Evolutionary conservation across 768 basidiomycete species (phyloP).

Genomic region (Russula virescens): DNA sequence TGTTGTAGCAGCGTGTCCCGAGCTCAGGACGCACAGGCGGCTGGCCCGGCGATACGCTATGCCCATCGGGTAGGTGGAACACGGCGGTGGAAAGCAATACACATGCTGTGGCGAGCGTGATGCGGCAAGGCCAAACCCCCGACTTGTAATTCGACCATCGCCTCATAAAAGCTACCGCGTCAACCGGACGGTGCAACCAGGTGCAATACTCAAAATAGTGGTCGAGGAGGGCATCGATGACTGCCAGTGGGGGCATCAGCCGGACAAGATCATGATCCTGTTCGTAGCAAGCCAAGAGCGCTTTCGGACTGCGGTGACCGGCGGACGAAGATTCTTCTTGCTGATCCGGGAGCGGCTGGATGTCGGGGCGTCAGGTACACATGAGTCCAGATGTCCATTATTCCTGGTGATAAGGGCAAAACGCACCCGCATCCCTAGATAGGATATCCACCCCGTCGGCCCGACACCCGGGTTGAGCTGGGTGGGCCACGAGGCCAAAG

Average conservation of each 20-base stretch:
- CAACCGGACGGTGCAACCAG: constrained; percentile 18
- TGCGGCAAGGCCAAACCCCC: constrained; percentile 20
- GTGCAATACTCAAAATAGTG: constrained; percentile 24
- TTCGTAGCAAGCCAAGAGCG: constrained; percentile 16
- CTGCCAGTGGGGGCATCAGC: constrained; percentile 20
- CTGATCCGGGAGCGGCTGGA: constrained; percentile 18
- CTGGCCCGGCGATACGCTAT: constrained; percentile 21
- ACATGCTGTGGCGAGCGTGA: constrained; percentile 23
- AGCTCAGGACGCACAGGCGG: constrained; percentile 28
- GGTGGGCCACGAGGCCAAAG: constrained; percentile 19
- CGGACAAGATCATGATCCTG: constrained; percentile 23
- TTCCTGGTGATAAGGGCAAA: background rate
- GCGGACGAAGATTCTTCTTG: constrained; percentile 15
- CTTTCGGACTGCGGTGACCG: constrained; percentile 6
- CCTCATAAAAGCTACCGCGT: constrained; percentile 17
- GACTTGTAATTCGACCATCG: constrained; percentile 24
- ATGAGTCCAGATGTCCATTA: background rate
- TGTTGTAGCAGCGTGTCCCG: constrained; percentile 62
- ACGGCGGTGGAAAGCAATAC: constrained; percentile 21
- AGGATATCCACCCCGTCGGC: constrained; percentile 23
- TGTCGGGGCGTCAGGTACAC: background rate
- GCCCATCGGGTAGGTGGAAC: constrained; percentile 20
- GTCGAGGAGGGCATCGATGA: constrained; percentile 21
- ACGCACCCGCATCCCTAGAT: constrained; percentile 23
- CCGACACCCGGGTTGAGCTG: constrained; percentile 20